A percentile compares a stretch with the other conserved stretches of the same genome.
Conservation (phyloP, 83 land plant genomes). For the Larix sibirica region DNA sequence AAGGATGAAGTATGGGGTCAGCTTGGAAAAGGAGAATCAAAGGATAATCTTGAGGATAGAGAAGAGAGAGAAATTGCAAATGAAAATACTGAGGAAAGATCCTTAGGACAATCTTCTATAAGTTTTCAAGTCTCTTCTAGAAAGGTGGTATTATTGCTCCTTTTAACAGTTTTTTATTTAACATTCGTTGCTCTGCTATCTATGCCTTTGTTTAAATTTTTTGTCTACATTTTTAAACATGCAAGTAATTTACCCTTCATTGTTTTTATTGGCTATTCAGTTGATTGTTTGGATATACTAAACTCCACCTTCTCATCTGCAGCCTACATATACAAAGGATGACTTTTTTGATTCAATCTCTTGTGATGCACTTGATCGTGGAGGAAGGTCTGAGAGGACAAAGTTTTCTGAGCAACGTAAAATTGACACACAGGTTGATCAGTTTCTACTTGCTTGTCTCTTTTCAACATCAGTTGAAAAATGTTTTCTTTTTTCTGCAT, state of each 20-base stretch:
- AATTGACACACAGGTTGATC: conserved; percentile 82
- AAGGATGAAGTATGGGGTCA: conserved; percentile 99
- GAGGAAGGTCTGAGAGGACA: conserved; percentile 47
- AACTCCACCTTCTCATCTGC: background rate
- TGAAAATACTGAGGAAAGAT: conserved; percentile 18
- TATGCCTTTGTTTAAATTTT: background rate
- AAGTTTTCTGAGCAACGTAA: conserved; percentile 87
- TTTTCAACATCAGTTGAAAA: background rate
- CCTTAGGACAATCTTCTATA: background rate
- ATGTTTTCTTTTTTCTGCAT: background rate
- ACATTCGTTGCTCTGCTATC: conserved; percentile 8
- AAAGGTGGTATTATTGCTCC: background rate
- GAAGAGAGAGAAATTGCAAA: conserved; percentile 36
- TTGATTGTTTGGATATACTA: background rate
- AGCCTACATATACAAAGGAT: conserved; percentile 81
- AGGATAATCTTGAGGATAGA: conserved; percentile 25
- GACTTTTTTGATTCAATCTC: conserved; percentile 93
- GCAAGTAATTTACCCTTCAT: background rate
- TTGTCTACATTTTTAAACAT: background rate
- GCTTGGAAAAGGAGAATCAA: conserved; percentile 67
- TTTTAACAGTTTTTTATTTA: background rate
- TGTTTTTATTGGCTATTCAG: background rate
- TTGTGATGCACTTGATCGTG: conserved; percentile 68
- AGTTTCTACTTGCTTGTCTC: background rate
- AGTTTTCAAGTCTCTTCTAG: background rate